A percentile compares a stretch with the other conserved stretches of the same genome.
Conservation (phyloP, 768 basidiomycete species). For the Chlorophyllum brunneum region DNA sequence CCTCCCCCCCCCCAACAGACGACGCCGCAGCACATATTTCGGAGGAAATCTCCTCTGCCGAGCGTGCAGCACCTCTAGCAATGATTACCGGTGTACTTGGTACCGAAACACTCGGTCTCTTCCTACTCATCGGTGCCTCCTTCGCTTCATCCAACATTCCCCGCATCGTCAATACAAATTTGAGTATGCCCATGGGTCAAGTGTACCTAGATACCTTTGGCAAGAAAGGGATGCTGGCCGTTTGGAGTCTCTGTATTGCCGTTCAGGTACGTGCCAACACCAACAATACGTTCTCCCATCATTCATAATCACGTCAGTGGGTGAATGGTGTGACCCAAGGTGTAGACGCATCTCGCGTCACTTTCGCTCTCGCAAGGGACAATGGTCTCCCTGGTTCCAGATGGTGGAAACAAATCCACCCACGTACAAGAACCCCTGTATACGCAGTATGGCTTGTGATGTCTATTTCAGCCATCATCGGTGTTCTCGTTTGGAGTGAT, state of each 20-base stretch:
- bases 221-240: constrained; percentile 54
- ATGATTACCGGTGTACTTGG: constrained; percentile 51
- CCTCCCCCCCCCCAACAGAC: constrained; percentile 30
- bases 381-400: constrained; percentile 34
- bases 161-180: constrained; percentile 36
- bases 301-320: constrained; percentile 30
- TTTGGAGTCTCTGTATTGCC: constrained; percentile 60
- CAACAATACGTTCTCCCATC: not conserved
- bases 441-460: constrained; percentile 39
- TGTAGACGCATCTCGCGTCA: constrained; percentile 61
- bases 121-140: constrained; percentile 50
- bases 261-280: constrained; percentile 11
- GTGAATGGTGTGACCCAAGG: constrained; percentile 63
- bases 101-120: constrained; percentile 51
- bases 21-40: constrained; percentile 66
- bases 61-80: constrained; percentile 53
- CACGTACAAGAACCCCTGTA: constrained; percentile 29
- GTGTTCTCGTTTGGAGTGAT: constrained; percentile 29
- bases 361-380: constrained; percentile 56
- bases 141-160: constrained; percentile 50
- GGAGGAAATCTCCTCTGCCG: constrained; percentile 56
- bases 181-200: constrained; percentile 60
- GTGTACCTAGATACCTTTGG: constrained; percentile 53
- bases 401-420: constrained; percentile 32
- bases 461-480: constrained; percentile 24